Conservation (phyloP, 1,139 yeast genomes). For the Blastobotrys serpentis region DNA sequence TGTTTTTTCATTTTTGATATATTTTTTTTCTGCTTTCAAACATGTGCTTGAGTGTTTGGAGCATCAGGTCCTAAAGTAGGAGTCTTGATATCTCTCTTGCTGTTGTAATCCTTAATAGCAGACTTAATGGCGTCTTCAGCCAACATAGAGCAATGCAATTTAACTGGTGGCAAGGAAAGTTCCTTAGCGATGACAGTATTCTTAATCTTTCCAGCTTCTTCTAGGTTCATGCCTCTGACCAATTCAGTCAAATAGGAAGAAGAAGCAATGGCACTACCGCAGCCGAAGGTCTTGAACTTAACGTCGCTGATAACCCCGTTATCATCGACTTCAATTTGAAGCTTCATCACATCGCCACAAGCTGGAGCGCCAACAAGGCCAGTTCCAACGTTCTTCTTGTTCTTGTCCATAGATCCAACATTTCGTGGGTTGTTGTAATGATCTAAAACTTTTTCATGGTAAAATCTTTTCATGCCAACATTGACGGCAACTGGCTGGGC, state of each 20-base stretch:
- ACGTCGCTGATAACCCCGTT: conserved; percentile 92
- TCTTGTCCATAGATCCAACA: conserved; percentile 88
- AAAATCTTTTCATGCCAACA: conserved; percentile 20
- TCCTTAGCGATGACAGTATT: conserved; percentile 93
- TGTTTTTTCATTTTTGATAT: neutral
- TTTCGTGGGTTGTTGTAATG: conserved; percentile 96
- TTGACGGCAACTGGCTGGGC: neutral
- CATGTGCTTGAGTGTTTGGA: conserved; percentile 5
- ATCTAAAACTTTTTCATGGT: conserved; percentile 57
- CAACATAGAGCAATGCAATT: conserved; percentile 95
- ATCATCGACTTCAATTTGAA: conserved; percentile 89
- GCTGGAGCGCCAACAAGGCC: conserved; percentile 98
- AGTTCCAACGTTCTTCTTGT: conserved; percentile 80
- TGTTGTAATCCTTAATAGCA: conserved; percentile 90
- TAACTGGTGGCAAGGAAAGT: conserved; percentile 92
- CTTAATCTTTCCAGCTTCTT: conserved; percentile 87
- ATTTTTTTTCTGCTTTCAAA: neutral
- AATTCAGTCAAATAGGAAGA: conserved; percentile 93
- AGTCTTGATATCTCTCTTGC: conserved; percentile 49
- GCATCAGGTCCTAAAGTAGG: conserved; percentile 42
- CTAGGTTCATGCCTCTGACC: conserved; percentile 91
- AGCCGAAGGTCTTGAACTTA: conserved; percentile 96
- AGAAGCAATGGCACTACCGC: conserved; percentile 97
- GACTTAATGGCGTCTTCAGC: conserved; percentile 98
- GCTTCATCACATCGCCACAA: conserved; percentile 98